Evolutionary conservation across 73 alveolate genomes (phyloP).

Genomic region (Paramecium sonneborni): DNA sequence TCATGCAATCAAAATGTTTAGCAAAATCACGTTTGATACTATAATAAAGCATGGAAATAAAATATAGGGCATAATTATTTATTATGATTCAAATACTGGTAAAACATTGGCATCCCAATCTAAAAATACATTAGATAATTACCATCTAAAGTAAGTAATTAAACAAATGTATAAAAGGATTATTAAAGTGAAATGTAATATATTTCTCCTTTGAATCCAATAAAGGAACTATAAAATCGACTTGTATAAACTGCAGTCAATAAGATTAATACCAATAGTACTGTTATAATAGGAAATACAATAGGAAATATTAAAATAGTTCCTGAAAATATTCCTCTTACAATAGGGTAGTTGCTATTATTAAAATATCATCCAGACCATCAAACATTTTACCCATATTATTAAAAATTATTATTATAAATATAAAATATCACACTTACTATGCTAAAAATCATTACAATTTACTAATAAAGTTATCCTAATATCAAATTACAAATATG

Average conservation of each 20-base stretch:
- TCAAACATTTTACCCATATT: conserved; percentile 14
- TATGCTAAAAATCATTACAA: neutral
- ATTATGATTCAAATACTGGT: neutral
- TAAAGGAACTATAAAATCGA: neutral
- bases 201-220: conserved; percentile 33
- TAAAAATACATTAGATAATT: neutral
- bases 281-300: neutral
- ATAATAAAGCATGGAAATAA: neutral
- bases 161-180: conserved; percentile 22
- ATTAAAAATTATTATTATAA: neutral
- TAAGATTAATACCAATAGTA: neutral
- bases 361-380: conserved; percentile 7
- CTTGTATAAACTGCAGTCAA: neutral
- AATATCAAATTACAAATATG: neutral
- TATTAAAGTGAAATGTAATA: neutral
- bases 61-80: neutral
- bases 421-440: neutral
- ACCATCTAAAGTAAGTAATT: conserved; percentile 50
- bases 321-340: conserved; percentile 46
- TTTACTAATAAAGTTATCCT: neutral
- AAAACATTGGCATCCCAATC: conserved; percentile 50
- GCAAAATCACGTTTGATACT: conserved; percentile 5
- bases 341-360: conserved; percentile 48
- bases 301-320: conserved; percentile 16
- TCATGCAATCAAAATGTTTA: conserved; percentile 41